Conservation (phyloP, 192 early-diverging fungal species). For the Coemansia sp. region DNA sequence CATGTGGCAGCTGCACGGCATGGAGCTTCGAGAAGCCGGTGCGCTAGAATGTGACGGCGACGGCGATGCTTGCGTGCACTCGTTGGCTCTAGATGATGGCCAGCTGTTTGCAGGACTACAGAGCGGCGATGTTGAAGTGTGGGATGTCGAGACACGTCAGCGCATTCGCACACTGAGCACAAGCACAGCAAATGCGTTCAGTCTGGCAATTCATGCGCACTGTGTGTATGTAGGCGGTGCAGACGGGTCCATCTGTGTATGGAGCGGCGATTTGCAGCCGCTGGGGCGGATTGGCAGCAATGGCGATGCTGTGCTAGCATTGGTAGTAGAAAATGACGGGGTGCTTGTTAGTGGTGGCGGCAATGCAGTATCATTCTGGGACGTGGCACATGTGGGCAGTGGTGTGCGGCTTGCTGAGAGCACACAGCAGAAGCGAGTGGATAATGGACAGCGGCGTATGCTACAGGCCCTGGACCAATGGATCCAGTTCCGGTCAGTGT, state of each 20-base stretch:
- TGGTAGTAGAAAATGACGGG: constrained; percentile 33
- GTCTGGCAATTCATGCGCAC: constrained; percentile 48
- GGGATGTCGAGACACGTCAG: constrained; percentile 71
- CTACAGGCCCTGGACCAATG: constrained; percentile 66
- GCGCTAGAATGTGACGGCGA: constrained; percentile 23
- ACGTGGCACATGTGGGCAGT: constrained; percentile 16
- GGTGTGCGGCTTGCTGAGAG: too few relatives aligned
- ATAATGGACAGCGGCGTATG: constrained; percentile 39
- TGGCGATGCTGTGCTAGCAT: constrained; percentile 59
- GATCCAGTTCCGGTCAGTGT: constrained; percentile 66
- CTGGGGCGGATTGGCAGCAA: constrained; percentile 55
- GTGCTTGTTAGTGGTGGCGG: constrained; percentile 62
- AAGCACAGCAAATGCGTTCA: constrained; percentile 55
- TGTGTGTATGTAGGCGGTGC: constrained; percentile 64
- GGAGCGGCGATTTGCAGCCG: constrained; percentile 62
- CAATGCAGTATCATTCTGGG: constrained; percentile 64
- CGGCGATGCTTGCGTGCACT: constrained; percentile 55
- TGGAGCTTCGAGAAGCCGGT: constrained; percentile 22
- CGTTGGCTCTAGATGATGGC: constrained; percentile 65
- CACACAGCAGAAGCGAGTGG: constrained; percentile 5
- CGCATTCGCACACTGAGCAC: constrained; percentile 46
- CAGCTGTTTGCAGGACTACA: constrained; percentile 73
- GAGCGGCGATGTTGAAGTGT: constrained; percentile 70
- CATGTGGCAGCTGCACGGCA: constrained; percentile 37
- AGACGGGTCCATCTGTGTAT: constrained; percentile 68